A percentile compares a stretch with the other conserved stretches of the same genome.
Conservation (phyloP, 306 rosid species). For the Morella rubra region DNA sequence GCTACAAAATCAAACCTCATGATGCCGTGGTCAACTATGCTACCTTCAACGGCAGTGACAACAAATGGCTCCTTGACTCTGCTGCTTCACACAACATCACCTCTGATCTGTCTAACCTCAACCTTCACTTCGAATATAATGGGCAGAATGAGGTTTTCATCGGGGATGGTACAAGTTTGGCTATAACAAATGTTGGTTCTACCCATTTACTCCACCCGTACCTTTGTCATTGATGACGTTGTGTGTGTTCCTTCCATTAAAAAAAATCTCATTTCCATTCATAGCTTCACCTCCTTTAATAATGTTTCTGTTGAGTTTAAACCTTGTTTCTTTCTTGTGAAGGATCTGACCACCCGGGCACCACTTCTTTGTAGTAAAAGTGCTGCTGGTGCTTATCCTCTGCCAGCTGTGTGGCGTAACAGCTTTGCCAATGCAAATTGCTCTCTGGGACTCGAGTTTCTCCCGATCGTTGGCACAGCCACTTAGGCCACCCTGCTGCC, state of each 20-base stretch:
- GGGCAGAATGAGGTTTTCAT: too few relatives aligned
- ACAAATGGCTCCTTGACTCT: too few relatives aligned
- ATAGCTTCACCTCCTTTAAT: neutral
- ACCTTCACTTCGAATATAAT: too few relatives aligned
- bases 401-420: neutral
- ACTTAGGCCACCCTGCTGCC: too few relatives aligned
- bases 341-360: neutral
- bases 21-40: too few relatives aligned
- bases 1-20: too few relatives aligned
- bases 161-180: neutral
- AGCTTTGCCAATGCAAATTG: too few relatives aligned
- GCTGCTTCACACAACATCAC: too few relatives aligned
- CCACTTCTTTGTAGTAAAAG: neutral
- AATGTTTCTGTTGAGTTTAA: slow-evolving; percentile 9
- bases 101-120: too few relatives aligned
- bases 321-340: neutral
- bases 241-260: neutral
- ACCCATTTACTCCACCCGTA: neutral
- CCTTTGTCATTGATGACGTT: neutral
- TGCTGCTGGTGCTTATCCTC: neutral
- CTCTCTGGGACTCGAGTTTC: too few relatives aligned
- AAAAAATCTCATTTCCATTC: neutral
- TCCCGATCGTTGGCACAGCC: too few relatives aligned
- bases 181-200: neutral
- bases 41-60: too few relatives aligned